A percentile compares a stretch with the other conserved stretches of the same genome.
Conservation (phyloP, 495 filamentous ascomycete genomes). For the Penicillium steckii region DNA sequence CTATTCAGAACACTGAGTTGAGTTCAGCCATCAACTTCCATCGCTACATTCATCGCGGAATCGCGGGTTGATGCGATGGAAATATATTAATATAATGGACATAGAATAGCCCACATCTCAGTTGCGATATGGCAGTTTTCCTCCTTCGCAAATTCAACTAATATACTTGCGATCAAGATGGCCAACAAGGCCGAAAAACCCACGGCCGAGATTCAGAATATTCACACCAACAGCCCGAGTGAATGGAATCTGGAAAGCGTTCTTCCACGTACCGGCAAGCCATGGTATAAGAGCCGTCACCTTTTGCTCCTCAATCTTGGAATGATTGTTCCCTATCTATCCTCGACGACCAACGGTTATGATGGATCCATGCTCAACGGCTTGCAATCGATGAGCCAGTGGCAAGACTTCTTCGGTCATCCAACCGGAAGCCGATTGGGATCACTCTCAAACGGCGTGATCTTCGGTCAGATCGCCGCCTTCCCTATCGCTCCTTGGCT, state of each 20-base stretch:
- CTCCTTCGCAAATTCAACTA: not conserved
- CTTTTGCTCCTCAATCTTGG: conserved; percentile 11
- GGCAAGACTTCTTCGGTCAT: conserved; percentile 18
- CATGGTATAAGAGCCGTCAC: conserved; percentile 13
- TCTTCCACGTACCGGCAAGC: conserved; percentile 3
- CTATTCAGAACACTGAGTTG: not conserved
- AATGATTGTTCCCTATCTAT: conserved; percentile 14
- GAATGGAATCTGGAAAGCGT: conserved; percentile 7
- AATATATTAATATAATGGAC: not conserved
- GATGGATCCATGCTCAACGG: conserved; percentile 34
- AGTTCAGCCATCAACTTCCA: not conserved
- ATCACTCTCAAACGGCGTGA: conserved; percentile 18
- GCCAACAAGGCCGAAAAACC: not conserved
- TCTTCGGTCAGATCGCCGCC: conserved; percentile 23
- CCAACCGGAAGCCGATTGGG: conserved; percentile 22
- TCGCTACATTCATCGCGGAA: not conserved
- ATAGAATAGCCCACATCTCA: not conserved
- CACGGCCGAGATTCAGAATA: not conserved
- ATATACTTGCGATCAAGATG: conserved; percentile 1
- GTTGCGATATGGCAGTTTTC: not conserved
- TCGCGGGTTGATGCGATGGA: not conserved
- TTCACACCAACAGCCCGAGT: not conserved
- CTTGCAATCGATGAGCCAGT: conserved; percentile 23
- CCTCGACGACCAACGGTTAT: conserved; percentile 19
- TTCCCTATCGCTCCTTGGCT: conserved; percentile 16